Base-by-base conservation (phyloP, 805 yeast species). In the Suhomyces pyralidae region DNA sequence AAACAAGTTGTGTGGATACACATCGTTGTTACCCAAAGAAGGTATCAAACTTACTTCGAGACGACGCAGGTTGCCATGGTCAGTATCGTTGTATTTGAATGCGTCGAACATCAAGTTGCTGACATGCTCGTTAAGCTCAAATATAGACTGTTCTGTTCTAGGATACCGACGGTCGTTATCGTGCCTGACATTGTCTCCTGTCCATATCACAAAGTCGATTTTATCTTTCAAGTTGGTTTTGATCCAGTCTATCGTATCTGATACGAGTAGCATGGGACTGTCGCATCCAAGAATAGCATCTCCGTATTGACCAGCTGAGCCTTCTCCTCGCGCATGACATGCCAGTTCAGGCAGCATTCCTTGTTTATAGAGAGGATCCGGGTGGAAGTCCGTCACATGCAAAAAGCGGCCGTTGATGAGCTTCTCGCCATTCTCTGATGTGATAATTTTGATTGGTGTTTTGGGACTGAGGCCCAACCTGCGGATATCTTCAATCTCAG, bases 371-470 rank as follows among this genome's bases (percentile, higher is more conserved):
- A 73, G 73, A 15, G 83, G 84, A 67, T 90, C 97, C 0, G 96
- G 96, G 63, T 90, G 97, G 55, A 90, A 75, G 64, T 90, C 97
- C 0, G 96, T 90, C 25, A 90, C 78, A 62, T 90, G 96, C n/a
- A 90, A 69, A 62, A 90, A 90, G 51, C 94, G 70, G 0, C 97
- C 97, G 59, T 85, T 88, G 12, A 86, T 61, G 3, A 63, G 64
- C 50, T 65, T 61, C 25, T 61, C 56, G 20, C 67, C 66, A 26
- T 61, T 58, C 9, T 62, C 64, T 34, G 58, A 61, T 2, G 64
- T 58, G 5, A 53, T 50, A 4, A 72, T 51, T 8, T 57, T 53
- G 5, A 73, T 61, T 1, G 73, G 70, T 5, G 57, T 55, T 51
- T 69, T 71, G 17, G 69, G 67, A 2, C 74, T 71, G 49, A 76